Base-by-base conservation (phyloP, 768 basidiomycete species). In the Naganishia antarctica region DNA sequence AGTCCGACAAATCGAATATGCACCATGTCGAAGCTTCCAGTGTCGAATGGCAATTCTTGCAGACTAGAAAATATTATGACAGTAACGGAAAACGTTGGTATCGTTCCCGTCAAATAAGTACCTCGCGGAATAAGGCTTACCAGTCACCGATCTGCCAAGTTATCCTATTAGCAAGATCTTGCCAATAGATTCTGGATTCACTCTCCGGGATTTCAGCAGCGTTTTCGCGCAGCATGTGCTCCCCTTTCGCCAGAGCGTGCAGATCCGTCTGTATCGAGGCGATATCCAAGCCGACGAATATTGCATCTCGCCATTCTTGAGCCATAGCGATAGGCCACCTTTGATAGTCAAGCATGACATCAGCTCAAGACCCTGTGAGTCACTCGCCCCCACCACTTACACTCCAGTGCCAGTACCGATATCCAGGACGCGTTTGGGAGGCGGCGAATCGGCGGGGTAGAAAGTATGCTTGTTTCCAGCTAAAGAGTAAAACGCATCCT, bases 251-350 rank as follows among this genome's bases (percentile, higher is more conserved):
- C 3, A 76, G 60, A 25, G 64, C 60, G 3, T 16, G 40, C 13
- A 76, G 51, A 57, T 76, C 70, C 15, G 68, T 63, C 60, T 78
- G 76, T 31, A 66, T 66, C 6, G 70, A 70, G 0, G 69, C 71
- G 18, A 70, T 16, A 58, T 78, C 76, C 23, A 75, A 63, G 0
- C 76, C 76, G 16, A 76, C 71, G 46, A 78, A 76, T 4, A 47
- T 63, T 4, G 72, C 57, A 21, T 72, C 32, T 13, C 63, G 64
- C 72, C 73, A 76, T 45, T 60, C 43, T 5, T 69, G 65, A 9
- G 75, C 72, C 69, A 72, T 71, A 9, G 75, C 69, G 31, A 76
- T 72, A 3, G 73, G 71, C 75, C 75, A 76, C 25, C 68, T 68
- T 8, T 25, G 34, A 21, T 16, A 9, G 15, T 1, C 1, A 15